Evolutionary conservation across 139 green algal genomes (phyloP).

Genomic region (Volvox africanus): DNA sequence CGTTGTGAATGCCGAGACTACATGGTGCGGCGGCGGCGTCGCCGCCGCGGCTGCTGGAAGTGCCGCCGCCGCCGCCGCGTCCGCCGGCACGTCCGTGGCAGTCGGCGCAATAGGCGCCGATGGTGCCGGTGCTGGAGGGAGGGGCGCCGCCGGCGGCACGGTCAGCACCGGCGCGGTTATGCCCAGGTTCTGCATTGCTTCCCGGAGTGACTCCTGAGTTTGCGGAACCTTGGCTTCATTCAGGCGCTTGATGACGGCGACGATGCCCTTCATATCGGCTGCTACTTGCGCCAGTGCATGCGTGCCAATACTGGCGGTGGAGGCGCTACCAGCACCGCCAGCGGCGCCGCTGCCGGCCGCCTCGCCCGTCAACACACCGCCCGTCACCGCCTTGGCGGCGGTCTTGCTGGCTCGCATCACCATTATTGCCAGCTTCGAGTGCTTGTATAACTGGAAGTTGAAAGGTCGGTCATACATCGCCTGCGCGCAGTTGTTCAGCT

Average conservation of each 20-base stretch:
- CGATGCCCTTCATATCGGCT: constrained; percentile 3
- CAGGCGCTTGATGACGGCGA: background rate
- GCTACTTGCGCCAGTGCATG: background rate
- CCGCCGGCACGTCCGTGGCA: background rate
- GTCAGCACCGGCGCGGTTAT: background rate
- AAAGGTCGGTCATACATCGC: background rate
- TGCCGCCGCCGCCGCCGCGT: background rate
- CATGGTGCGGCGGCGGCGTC: background rate
- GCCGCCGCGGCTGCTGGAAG: background rate
- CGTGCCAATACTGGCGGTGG: background rate
- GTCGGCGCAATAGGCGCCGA: background rate
- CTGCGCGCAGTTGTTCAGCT: background rate
- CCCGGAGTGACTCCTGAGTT: background rate
- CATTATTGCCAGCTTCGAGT: background rate
- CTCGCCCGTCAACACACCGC: background rate
- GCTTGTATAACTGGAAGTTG: background rate
- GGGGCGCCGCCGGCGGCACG: background rate
- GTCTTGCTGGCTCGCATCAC: background rate
- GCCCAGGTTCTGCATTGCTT: background rate
- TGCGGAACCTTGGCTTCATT: background rate
- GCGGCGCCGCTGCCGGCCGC: background rate
- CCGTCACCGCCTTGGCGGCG: background rate
- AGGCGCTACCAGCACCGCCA: background rate
- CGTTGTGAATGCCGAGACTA: background rate
- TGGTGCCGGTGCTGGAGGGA: background rate